Evolutionary conservation across 2,329 filamentous ascomycete genomes (phyloP).

Genomic region (Ophiostoma pallidulum): DNA sequence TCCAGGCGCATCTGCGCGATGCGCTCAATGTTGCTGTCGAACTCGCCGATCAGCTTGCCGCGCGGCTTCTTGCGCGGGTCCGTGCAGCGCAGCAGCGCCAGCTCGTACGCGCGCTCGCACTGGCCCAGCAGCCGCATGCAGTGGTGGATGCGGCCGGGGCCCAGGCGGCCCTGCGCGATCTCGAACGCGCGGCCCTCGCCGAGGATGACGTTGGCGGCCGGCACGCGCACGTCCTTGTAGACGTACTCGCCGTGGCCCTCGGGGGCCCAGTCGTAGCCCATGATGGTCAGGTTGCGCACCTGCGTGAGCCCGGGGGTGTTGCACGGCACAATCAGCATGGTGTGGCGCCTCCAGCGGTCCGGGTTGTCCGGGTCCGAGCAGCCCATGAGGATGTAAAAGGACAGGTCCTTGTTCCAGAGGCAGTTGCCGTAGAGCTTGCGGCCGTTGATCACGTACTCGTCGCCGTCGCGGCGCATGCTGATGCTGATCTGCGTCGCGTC

Average conservation of each 20-base stretch:
- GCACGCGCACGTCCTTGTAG: slow-evolving; percentile 84
- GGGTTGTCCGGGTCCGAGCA: slow-evolving; percentile 72
- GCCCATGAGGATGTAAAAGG: slow-evolving; percentile 93
- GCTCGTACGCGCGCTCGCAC: slow-evolving; percentile 83
- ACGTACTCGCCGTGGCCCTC: slow-evolving; percentile 90
- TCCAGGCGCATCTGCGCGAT: slow-evolving; percentile 86
- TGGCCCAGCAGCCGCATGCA: slow-evolving; percentile 92
- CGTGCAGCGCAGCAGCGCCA: slow-evolving; percentile 89
- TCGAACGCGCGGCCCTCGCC: slow-evolving; percentile 93
- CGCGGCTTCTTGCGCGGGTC: slow-evolving; percentile 86
- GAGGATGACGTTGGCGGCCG: slow-evolving; percentile 72
- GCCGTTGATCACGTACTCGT: slow-evolving; percentile 90
- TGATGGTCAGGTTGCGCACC: slow-evolving; percentile 85
- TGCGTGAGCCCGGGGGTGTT: slow-evolving; percentile 79
- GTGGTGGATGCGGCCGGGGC: slow-evolving; percentile 94
- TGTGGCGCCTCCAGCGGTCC: slow-evolving; percentile 80
- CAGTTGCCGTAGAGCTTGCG: slow-evolving; percentile 99
- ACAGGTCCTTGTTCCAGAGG: slow-evolving; percentile 83
- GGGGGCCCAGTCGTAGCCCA: slow-evolving; percentile 92
- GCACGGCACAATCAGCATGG: slow-evolving; percentile 79
- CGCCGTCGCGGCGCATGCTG: slow-evolving; percentile 69
- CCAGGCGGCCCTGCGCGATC: slow-evolving; percentile 93
- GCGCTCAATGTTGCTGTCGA: slow-evolving; percentile 92
- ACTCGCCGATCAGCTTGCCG: slow-evolving; percentile 73
- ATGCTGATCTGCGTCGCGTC: slow-evolving; percentile 92